Evolutionary conservation across 2,329 filamentous ascomycete genomes (phyloP).

Genomic region (Apiospora saccharicola): DNA sequence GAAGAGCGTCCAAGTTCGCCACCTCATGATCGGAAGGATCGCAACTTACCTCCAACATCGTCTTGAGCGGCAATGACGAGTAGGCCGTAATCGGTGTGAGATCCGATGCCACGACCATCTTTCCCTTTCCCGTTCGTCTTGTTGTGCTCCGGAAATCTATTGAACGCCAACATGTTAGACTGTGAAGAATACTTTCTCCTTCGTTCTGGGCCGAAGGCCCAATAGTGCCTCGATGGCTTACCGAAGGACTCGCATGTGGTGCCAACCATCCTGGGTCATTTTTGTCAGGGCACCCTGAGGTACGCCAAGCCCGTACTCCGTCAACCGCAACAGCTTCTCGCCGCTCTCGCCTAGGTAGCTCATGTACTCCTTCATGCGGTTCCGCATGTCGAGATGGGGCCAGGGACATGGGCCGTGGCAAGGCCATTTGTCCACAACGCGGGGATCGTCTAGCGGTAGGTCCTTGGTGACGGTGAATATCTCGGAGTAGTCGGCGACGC

Average conservation of each 20-base stretch:
- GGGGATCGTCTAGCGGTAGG: slow-evolving; percentile 45
- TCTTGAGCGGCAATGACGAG: slow-evolving; percentile 59
- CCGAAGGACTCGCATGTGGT: slow-evolving; percentile 58
- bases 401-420: slow-evolving; percentile 59
- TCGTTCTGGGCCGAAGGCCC: neutral
- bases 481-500: slow-evolving; percentile 59
- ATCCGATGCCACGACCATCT: slow-evolving; percentile 57
- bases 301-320: slow-evolving; percentile 53
- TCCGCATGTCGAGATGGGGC: slow-evolving; percentile 51
- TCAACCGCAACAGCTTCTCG: slow-evolving; percentile 54
- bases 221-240: slow-evolving; percentile 32
- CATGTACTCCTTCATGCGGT: slow-evolving; percentile 50
- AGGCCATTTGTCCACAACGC: slow-evolving; percentile 53
- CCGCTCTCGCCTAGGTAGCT: slow-evolving; percentile 49
- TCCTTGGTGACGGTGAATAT: slow-evolving; percentile 59
- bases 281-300: slow-evolving; percentile 48
- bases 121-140: slow-evolving; percentile 57
- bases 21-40: neutral
- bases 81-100: slow-evolving; percentile 60
- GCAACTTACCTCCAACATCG: slow-evolving; percentile 52
- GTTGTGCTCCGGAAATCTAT: slow-evolving; percentile 44
- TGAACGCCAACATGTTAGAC: neutral
- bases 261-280: slow-evolving; percentile 57
- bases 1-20: neutral
- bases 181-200: neutral